Base-by-base conservation (phyloP, 1,284 basidiomycete species). In the Sanghuangporus weigelae region DNA sequence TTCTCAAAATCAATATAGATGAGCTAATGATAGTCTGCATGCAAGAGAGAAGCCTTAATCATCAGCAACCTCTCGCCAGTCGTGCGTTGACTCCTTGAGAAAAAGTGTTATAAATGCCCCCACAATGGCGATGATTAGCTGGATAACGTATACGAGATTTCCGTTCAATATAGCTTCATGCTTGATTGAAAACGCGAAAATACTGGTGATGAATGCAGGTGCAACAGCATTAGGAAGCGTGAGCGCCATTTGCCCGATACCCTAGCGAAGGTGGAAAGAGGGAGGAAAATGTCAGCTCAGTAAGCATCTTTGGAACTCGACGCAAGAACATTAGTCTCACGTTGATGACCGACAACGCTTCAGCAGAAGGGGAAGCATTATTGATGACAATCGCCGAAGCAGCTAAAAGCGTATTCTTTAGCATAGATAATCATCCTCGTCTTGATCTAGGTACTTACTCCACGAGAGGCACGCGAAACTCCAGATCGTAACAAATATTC, bases 131-230 rank as follows among this genome's bases (percentile, higher is more conserved):
- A 66, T 23, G 10, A 31, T n/a, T 21, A 66, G 31, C 48, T 54
- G 31, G 39, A 66, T 42, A 14, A 50, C 57, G 42, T 61, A 66
- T 50, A 60, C 44, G 7, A 66, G 65, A 36, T 66, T 63, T 5
- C 65, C 65, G 38, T 50, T 8, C 10, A 62, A 49, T 14, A 63
- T 49, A 6, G 36, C 21, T 21, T 63, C 49, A 44, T 60, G 59
- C 31, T 67, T 65, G 7, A 68, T 53, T 16, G 69, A 69, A 49
- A 65, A 66, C 10, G 69, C 69, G 39, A 68, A 70, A 5, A 69
- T 50, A 16, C 67, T 68, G n/a, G 67, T 71, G 16, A 63, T 63
- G 48, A 66, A 60, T 14, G 64, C 68, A 7, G 68, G 68, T 3
- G 67, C 67, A 36, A 68, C 44, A 11, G 66, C 67, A 55, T 66